phyloP scores from a whole-genome alignment of 495 filamentous ascomycete genomes.

The Corynascus novoguineensis region DNA sequence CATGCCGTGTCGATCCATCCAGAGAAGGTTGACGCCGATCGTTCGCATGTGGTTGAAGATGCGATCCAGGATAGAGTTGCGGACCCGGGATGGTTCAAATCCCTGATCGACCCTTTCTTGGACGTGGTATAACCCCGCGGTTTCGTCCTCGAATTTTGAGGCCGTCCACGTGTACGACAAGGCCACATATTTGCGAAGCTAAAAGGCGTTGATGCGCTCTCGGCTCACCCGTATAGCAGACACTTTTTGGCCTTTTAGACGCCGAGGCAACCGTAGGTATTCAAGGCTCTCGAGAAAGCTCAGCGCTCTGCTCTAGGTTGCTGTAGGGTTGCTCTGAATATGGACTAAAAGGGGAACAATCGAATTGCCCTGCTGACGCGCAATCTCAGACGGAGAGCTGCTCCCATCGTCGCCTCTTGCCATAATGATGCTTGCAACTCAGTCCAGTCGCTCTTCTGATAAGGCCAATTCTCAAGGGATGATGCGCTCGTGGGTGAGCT shows the following conservation, averaged over 20 bases:
- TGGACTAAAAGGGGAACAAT: constrained; percentile 9
- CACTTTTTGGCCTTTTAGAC: background rate
- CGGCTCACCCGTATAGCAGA: background rate
- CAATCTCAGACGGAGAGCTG: constrained; percentile 8
- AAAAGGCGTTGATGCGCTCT: background rate
- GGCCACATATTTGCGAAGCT: background rate
- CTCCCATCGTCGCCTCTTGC: background rate
- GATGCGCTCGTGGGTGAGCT: background rate
- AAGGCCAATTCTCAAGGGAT: background rate
- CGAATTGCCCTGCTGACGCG: background rate
- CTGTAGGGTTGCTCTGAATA: background rate
- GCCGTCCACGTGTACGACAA: background rate
- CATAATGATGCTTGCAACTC: background rate
- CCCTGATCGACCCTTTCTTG: background rate
- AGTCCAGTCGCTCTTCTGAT: background rate
- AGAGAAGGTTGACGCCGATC: constrained; percentile 1
- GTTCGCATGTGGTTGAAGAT: constrained; percentile 3
- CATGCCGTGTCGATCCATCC: constrained; percentile 3
- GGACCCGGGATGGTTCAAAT: background rate
- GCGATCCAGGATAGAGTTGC: background rate
- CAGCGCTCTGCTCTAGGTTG: background rate
- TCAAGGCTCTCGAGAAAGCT: constrained; percentile 1
- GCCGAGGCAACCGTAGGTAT: background rate
- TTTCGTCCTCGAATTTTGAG: background rate
- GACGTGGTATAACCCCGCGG: background rate